Conservation (phyloP, 257 asterid genomes). For the Jacaranda copaia region DNA sequence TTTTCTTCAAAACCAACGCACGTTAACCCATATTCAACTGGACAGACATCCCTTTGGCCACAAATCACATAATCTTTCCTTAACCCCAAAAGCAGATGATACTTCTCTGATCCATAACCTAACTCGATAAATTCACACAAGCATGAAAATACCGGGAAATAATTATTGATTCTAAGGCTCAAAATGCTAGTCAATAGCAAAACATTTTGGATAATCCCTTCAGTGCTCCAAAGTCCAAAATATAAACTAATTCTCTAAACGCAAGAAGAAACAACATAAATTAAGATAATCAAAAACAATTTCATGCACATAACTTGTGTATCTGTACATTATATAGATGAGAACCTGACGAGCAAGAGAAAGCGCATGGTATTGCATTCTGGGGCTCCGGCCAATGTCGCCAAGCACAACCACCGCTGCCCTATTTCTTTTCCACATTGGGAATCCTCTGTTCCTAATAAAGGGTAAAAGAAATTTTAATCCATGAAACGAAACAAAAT, state of each 20-base stretch:
- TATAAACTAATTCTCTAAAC: slow-evolving; percentile 21
- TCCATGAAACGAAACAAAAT: background rate
- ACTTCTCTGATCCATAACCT: background rate
- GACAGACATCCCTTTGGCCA: background rate
- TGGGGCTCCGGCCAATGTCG: slow-evolving; percentile 95
- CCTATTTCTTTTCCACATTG: slow-evolving; percentile 70
- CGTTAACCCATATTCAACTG: background rate
- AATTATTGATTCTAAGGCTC: background rate
- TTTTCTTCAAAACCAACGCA: too few species aligned
- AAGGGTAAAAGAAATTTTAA: background rate
- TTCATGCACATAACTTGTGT: background rate
- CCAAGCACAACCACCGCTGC: slow-evolving; percentile 96
- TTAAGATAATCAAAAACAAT: background rate
- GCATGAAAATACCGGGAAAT: background rate
- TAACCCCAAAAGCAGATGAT: background rate
- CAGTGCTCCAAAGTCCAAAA: background rate
- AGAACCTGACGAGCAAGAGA: slow-evolving; percentile 91
- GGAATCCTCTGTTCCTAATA: slow-evolving; percentile 31
- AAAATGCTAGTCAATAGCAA: slow-evolving; percentile 10
- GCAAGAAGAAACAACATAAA: background rate
- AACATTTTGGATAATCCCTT: background rate
- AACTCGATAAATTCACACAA: background rate
- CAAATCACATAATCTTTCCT: background rate
- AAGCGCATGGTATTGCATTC: slow-evolving; percentile 97
- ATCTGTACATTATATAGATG: background rate